A percentile compares a stretch with the other conserved stretches of the same genome.
phyloP scores from a whole-genome alignment of 805 yeast genomes.

The Ogataea paradorogensis region DNA sequence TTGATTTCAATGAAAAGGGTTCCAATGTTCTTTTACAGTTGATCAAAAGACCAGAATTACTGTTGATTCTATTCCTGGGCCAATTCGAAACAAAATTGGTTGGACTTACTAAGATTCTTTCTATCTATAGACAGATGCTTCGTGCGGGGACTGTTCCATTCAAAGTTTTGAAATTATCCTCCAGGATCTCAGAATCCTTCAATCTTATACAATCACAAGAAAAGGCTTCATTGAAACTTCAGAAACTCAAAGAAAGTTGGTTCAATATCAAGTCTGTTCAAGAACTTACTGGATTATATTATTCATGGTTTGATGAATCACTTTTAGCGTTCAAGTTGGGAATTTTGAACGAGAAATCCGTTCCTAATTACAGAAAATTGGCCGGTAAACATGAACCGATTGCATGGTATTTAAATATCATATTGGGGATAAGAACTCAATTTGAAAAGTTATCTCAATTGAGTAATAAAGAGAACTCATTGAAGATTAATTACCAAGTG shows the following conservation, averaged over 20 bases:
- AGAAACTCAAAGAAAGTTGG: conserved; percentile 30
- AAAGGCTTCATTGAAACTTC: conserved; percentile 19
- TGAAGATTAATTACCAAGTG: conserved; percentile 59
- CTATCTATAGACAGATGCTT: conserved; percentile 61
- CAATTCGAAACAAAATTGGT: conserved; percentile 39
- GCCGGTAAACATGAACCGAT: conserved; percentile 58
- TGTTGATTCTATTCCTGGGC: conserved; percentile 36
- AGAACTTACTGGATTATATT: conserved; percentile 56
- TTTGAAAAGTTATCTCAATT: conserved; percentile 42
- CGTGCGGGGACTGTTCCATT: conserved; percentile 72
- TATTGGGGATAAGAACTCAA: conserved; percentile 54
- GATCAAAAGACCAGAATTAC: conserved; percentile 29
- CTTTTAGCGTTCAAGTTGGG: conserved; percentile 53
- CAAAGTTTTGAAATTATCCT: conserved; percentile 40
- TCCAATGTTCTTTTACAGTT: conserved; percentile 25
- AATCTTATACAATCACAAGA: conserved; percentile 11
- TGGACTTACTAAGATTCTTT: conserved; percentile 47
- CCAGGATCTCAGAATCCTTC: conserved; percentile 31
- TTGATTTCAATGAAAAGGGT: conserved; percentile 27
- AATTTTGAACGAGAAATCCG: conserved; percentile 37
- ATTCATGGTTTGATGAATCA: conserved; percentile 64
- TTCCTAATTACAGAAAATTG: conserved; percentile 31
- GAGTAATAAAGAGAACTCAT: conserved; percentile 47
- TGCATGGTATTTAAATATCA: conserved; percentile 68
- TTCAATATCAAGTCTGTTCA: conserved; percentile 46